Base-by-base conservation (phyloP, 1,139 yeast genomes). In the Scheffersomyces segobiensis region DNA sequence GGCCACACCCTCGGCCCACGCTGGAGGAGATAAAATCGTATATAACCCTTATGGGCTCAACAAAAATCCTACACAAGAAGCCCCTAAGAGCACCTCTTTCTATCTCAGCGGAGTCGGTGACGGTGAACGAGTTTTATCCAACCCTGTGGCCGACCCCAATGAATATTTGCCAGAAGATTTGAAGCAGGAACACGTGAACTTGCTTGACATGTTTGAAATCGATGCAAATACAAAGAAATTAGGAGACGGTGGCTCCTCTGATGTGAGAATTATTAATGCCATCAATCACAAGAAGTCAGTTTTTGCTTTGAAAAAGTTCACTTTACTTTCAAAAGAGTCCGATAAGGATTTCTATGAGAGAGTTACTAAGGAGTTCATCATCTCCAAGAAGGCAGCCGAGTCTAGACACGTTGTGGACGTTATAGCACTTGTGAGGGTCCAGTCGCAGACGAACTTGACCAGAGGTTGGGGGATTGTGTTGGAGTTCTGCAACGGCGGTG, bases 401-500 rank as follows among this genome's bases (percentile, higher is more conserved):
- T 78, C 83, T 62, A 79, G 87, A 55, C 93, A 89, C 70, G 82
- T 87, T 26, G 84, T 87, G 14, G 79, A 79, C 55, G 86, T 88
- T 4, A 76, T 79, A 62, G 85, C 85, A 22, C 67, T 89, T 50
- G 74, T 89, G 22, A 80, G 86, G 59, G 80, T 88, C 46, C 90
- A 87, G 59, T 79, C 88, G 2, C 82, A 85, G 21, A 77, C 79
- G 10, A 77, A 73, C 57, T 71, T 88, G 60, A 79, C 85, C 3
- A 75, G 93, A 63, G 89, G 92, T 3, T 89, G 96, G 96, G 95
- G 93, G 4, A 84, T 89, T 68, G 81, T 88, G 7, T 76, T 89
- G 78, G 92, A 88, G 63, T 82, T 73, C 60, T 88, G 93, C 66
- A 75, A 74, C 32, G 89, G 88, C 26, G 84, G 78, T 24, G 88